Base-by-base conservation (phyloP, 2,329 filamentous ascomycete genomes). In the Huntiella omanensis region DNA sequence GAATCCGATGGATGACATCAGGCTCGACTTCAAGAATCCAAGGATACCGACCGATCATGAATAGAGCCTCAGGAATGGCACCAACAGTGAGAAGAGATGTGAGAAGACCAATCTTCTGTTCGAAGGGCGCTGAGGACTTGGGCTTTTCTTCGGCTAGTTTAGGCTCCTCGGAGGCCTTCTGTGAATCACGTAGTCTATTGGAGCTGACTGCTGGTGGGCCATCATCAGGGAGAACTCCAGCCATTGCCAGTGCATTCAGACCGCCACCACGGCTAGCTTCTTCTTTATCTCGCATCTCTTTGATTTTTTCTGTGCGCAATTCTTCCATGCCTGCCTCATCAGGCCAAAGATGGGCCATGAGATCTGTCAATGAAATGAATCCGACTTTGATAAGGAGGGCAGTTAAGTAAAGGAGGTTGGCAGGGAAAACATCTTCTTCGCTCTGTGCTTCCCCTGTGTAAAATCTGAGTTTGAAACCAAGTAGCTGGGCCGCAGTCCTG, bases 401-500 rank as follows among this genome's bases (percentile, higher is more conserved):
- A 0, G 87, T 81, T 13, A 98, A 72, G 54, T 91, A 93, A 28
- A 96, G 84, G 3, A 98, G 69, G 54, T 98, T 98, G 35, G 91
- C 83, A 0, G 91, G 91, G 2, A 96, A 69, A 2, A 78, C 70
- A 55, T 96, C 91, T 1, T 72, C 67, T 46, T 77, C 71, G 50
- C 83, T 76, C 47, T 88, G 75, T 33, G 81, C 77, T 22, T 78
- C 68, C 0, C 85, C 92, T 36, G 84, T 82, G 58, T 98, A 98
- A 60, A 94, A 98, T 11, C 84, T 83, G 43, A 98, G 72, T 62
- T 98, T 98, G 70, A 98, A 98, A 3, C 91, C 91, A 11, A 98
- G 76, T 3, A 98, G 71, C 59, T 96, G 91, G 28, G 92, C 92
- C 1, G 91, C 91, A 49, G 92, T 84, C 38, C 80, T 76, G 58